phyloP scores from a whole-genome alignment of 352 stramenopile genomes.

The Globisporangium paddicum region DNA sequence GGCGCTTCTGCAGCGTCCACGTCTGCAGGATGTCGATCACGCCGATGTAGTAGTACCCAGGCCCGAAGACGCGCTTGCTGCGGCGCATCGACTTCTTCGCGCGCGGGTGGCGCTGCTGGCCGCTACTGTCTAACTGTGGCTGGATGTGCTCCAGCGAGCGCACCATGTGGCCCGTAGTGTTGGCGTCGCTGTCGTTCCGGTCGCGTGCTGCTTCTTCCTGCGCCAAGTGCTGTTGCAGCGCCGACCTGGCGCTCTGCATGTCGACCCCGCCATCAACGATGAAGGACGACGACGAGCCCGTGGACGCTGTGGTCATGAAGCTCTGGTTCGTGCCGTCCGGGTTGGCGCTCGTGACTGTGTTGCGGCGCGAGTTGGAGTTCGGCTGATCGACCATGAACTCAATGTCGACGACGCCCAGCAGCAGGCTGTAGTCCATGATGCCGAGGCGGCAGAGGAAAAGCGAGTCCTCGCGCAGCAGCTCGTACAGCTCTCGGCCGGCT shows the following conservation, averaged over 20 bases:
- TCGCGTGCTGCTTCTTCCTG: neutral
- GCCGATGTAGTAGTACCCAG: conserved; percentile 86
- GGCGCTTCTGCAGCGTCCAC: conserved; percentile 78
- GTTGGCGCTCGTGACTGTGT: conserved; percentile 24
- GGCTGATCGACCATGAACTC: conserved; percentile 74
- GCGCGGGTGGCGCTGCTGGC: conserved; percentile 21
- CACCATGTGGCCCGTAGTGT: neutral
- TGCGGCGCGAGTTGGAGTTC: conserved; percentile 14
- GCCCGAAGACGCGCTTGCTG: conserved; percentile 75
- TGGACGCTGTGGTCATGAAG: conserved; percentile 28
- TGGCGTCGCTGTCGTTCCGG: conserved; percentile 4
- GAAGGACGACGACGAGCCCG: conserved; percentile 14
- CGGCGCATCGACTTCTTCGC: conserved; percentile 55
- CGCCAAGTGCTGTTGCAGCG: neutral
- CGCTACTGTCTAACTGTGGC: conserved; percentile 3
- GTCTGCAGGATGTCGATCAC: conserved; percentile 91
- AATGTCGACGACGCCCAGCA: conserved; percentile 84
- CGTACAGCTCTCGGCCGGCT: conserved; percentile 52
- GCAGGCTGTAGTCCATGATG: conserved; percentile 91
- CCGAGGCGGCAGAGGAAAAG: conserved; percentile 67
- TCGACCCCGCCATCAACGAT: neutral
- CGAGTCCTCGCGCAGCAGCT: conserved; percentile 69
- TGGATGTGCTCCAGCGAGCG: conserved; percentile 8
- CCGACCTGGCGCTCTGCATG: neutral
- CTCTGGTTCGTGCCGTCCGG: conserved; percentile 29